Conservation (phyloP, 768 basidiomycete genomes). For the Mycena capillaripes region DNA sequence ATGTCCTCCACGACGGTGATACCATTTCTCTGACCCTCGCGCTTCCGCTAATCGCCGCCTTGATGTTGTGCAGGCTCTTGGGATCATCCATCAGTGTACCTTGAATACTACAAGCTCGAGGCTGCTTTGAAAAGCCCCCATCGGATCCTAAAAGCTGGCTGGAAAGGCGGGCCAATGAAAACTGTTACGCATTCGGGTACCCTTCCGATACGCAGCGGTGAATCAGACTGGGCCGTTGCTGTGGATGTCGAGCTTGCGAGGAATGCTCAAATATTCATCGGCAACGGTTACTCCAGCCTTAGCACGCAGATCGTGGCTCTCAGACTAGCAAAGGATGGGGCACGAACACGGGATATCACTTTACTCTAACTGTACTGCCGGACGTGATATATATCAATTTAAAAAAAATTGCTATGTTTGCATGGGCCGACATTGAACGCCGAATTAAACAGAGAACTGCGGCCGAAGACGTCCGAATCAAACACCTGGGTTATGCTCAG, state of each 20-base stretch:
- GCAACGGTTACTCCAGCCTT: conserved; percentile 64
- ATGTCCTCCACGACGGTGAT: conserved; percentile 60
- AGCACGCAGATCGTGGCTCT: conserved; percentile 60
- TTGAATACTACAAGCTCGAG: conserved; percentile 57
- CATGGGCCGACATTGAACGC: too few species aligned
- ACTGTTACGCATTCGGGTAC: conserved; percentile 57
- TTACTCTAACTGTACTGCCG: conserved; percentile 44
- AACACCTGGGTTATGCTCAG: not conserved
- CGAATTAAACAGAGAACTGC: too few species aligned
- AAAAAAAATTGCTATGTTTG: too few species aligned
- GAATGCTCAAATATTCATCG: conserved; percentile 59
- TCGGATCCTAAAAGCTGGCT: conserved; percentile 51
- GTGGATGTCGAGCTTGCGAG: conserved; percentile 63
- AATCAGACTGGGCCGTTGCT: conserved; percentile 58
- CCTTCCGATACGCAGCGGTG: conserved; percentile 52
- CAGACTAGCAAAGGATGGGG: conserved; percentile 54
- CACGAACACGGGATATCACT: conserved; percentile 52
- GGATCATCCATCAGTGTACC: conserved; percentile 60
- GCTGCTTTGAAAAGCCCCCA: conserved; percentile 50
- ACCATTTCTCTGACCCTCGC: not conserved
- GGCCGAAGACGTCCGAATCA: not conserved
- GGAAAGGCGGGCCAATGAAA: conserved; percentile 58
- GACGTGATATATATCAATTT: not conserved
- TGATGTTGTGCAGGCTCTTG: conserved; percentile 39
- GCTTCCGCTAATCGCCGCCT: not conserved